phyloP scores from a whole-genome alignment of 371 early-diverging fungal species.

The Massospora cicadina region DNA sequence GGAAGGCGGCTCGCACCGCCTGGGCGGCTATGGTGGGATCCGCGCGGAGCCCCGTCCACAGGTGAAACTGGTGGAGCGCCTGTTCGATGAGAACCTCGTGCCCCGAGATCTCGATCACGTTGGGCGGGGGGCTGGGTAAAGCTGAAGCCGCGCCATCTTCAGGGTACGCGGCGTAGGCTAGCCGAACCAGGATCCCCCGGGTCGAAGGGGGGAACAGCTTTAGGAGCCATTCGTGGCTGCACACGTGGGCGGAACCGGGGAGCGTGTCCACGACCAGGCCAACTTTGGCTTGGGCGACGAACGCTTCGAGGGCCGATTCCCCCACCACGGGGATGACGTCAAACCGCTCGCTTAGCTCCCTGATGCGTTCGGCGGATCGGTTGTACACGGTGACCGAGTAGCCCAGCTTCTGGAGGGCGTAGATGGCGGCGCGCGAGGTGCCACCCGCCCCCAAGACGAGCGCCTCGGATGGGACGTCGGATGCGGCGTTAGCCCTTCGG shows the following conservation, averaged over 20 bases:
- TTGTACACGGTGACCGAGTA: conserved; percentile 64
- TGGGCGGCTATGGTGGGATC: background rate
- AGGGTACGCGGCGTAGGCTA: conserved; percentile 2
- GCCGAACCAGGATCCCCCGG: background rate
- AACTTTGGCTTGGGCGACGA: background rate
- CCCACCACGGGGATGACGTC: background rate
- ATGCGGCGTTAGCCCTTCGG: background rate
- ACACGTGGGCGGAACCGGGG: background rate
- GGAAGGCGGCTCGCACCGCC: background rate
- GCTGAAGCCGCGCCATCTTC: background rate
- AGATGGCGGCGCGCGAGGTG: conserved; percentile 82
- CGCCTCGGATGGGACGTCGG: conserved; percentile 15
- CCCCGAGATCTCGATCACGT: background rate
- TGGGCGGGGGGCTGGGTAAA: background rate
- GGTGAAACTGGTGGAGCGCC: background rate
- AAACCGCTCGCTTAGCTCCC: conserved; percentile 48
- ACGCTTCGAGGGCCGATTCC: background rate
- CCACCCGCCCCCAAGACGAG: conserved; percentile 94
- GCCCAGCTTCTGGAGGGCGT: conserved; percentile 61
- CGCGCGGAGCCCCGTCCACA: conserved; percentile 1
- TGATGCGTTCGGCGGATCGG: conserved; percentile 60
- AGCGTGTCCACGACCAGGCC: conserved; percentile 7
- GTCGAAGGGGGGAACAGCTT: background rate
- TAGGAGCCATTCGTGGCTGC: background rate
- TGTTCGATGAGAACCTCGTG: background rate